phyloP scores from a whole-genome alignment of 2,329 filamentous ascomycete species.

The Zasmidium angulare region DNA sequence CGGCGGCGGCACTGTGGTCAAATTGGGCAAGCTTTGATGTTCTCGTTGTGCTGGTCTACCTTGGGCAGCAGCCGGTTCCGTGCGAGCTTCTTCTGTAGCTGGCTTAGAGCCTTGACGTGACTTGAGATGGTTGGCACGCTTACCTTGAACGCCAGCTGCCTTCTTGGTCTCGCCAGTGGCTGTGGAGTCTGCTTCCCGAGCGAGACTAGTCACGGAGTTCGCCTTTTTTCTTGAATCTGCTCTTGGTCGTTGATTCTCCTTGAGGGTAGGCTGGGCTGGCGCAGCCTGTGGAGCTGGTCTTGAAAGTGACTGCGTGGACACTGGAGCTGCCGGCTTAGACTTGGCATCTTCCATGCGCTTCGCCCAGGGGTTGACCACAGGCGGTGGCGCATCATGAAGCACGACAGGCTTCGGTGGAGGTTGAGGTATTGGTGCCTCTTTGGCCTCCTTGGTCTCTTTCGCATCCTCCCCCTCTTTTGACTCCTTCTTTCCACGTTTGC shows the following conservation, averaged over 20 bases:
- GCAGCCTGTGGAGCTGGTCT: conserved; percentile 14
- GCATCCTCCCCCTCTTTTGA: conserved; percentile 28
- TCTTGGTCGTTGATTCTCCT: conserved; percentile 32
- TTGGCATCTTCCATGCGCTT: conserved; percentile 69
- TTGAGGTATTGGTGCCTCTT: conserved; percentile 22
- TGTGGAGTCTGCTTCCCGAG: conserved; percentile 14
- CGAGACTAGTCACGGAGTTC: conserved; percentile 19
- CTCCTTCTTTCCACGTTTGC: conserved; percentile 20
- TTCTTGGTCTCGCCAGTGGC: conserved; percentile 19
- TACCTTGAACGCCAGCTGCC: conserved; percentile 19
- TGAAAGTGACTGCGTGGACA: background rate
- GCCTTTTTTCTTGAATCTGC: conserved; percentile 30
- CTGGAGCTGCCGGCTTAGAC: conserved; percentile 48
- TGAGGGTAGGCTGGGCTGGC: conserved; percentile 6
- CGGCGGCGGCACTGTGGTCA: conserved; percentile 50
- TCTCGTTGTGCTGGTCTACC: conserved; percentile 20
- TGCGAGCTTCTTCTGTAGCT: conserved; percentile 15
- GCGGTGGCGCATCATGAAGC: conserved; percentile 77
- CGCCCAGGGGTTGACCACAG: conserved; percentile 84
- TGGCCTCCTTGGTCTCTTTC: conserved; percentile 26
- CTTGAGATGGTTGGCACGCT: conserved; percentile 20
- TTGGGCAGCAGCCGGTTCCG: conserved; percentile 5
- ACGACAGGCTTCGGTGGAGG: conserved; percentile 53
- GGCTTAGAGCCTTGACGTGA: conserved; percentile 21
- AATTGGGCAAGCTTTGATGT: conserved; percentile 27